phyloP scores from a whole-genome alignment of 1,284 basidiomycete species.

The Porphyrellus sp. region DNA sequence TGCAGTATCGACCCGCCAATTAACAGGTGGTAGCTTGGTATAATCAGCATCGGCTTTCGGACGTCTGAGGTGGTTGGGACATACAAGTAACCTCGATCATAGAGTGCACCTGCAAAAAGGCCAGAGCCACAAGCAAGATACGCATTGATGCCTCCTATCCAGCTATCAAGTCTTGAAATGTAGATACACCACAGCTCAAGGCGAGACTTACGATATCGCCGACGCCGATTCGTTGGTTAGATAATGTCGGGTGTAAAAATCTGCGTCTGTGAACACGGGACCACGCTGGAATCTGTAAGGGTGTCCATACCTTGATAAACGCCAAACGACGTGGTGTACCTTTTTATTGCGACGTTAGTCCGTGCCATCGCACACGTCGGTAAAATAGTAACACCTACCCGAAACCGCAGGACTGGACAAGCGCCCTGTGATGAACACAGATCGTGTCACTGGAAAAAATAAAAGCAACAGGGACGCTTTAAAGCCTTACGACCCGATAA shows the following conservation, averaged over 20 bases:
- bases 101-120: slow-evolving; percentile 21
- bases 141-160: slow-evolving; percentile 31
- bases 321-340: slow-evolving; percentile 29
- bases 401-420: slow-evolving; percentile 26
- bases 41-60: slow-evolving; percentile 2
- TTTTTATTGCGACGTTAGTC: too few species aligned
- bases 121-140: slow-evolving; percentile 15
- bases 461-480: not conserved
- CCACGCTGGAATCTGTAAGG: not conserved
- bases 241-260: slow-evolving; percentile 14
- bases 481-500: slow-evolving; percentile 25
- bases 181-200: not conserved
- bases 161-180: slow-evolving; percentile 20
- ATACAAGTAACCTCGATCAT: slow-evolving; percentile 34
- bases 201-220: slow-evolving; percentile 29
- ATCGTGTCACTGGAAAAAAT: not conserved
- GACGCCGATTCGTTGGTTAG: slow-evolving; percentile 31
- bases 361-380: too few species aligned
- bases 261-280: not conserved
- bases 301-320: slow-evolving; percentile 32
- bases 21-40: slow-evolving; percentile 27
- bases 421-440: slow-evolving; percentile 17
- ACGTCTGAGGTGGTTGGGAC: not conserved
- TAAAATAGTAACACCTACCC: slow-evolving; percentile 17
- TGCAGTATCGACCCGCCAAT: slow-evolving; percentile 26